Base-by-base conservation (phyloP, 768 basidiomycete species). In the Collybia nuda region DNA sequence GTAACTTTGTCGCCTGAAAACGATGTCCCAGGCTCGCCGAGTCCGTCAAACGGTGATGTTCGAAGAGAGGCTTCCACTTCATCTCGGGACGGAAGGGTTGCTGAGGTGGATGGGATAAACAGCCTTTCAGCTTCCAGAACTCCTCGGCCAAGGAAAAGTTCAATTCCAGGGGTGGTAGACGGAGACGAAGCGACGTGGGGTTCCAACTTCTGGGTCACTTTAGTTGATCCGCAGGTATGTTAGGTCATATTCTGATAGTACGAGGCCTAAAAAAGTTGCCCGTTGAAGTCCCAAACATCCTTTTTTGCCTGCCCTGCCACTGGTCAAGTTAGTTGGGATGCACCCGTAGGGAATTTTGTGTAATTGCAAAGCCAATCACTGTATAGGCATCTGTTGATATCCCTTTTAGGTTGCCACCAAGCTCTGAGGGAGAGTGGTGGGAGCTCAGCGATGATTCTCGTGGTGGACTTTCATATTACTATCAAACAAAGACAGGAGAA, bases 271-370 rank as follows among this genome's bases (percentile, higher is more conserved):
- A 21, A 22, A 28, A 17, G 29, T 24, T 47, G n/a, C 2, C 36
- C 28, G 28, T 28, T 28, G 32, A 58, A 82, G 80, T 79, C 77
- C 35, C 77, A 75, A 62, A 77, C 77, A 2, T 82, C 87, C 8
- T 97, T 97, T 73, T 98, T 85, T 67, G 94, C 94, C 19, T 95
- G 93, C 68, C 94, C 94, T 46, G 85, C 92, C 0, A 91, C 92
- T 12, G 93, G 93, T 14, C 82, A 93, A 64, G 90, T 93, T 48
- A 89, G 89, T 61, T 97, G 94, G 93, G 91, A 93, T 62, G 85
- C 94, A 6, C 94, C 94, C 18, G 79, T 85, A 19, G 93, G 93
- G 6, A 86, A 88, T 49, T 93, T 93, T 67, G 85, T 96, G 88
- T 92, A 69, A 66, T 84, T 73, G 29, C 37, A 47, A 40, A 42